Base-by-base conservation (phyloP, 257 asterid genomes). In the Lycium barbarum region DNA sequence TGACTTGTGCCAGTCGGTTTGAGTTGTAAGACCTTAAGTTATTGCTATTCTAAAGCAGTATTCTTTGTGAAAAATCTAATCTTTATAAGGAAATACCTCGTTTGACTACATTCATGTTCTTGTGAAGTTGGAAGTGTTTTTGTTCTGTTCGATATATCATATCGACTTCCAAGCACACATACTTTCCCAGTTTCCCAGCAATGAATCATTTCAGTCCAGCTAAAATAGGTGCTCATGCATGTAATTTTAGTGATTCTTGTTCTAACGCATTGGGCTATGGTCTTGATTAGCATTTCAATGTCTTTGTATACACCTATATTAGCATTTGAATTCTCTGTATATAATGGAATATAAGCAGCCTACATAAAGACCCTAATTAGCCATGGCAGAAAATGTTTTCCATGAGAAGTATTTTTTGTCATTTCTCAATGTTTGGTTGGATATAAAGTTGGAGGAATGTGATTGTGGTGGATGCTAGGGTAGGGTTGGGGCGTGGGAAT, bases 371-470 rank as follows among this genome's bases (percentile, higher is more conserved):
- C 7, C 79, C 20, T 15, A 38, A 0, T 8, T 17, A 55, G 33
- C 1, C 54, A 70, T 7, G 10, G 54, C 10, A 3, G 53, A 70
- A 22, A 38, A 7, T 40, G 51, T 70, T 17, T 8, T 70, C 79
- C 4, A 70, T 9, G 54, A 70, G 79, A 70, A 70, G 5, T 18
- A 40, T 40, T 40, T 70, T 38, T 26, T 20, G 20, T 70, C 79
- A 38, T 70, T 4, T 70, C 8, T 70, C 10, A 47, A 70, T 17
- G 54, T 40, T 70, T 70, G 79, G 79, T 40, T 40, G 14, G 79
- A 70, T 70, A 70, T 40, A 47, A 70, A 70, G 54, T 70, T 70
- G 79, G 79, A 8, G 55, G 55, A 17, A 70, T 70, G 53, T 70
- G 79, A 70, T 70, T 40, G 26, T 70, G 54, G 54, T 70, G 35